phyloP scores from a whole-genome alignment of 2,329 filamentous ascomycete species.

The Aureobasidium leucospermi region DNA sequence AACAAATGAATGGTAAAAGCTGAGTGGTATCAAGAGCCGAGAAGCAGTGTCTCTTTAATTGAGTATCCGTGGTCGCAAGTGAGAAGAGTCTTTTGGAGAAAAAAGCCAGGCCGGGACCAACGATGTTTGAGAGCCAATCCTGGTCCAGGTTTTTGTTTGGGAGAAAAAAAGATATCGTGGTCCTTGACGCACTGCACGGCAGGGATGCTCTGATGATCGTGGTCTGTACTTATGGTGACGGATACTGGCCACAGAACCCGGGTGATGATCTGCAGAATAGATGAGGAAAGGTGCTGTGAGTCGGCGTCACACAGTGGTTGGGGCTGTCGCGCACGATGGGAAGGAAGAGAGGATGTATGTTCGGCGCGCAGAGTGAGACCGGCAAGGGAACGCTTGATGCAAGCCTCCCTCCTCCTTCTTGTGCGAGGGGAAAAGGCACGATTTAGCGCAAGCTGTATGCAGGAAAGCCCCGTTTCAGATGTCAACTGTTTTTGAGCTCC shows the following conservation, averaged over 20 bases:
- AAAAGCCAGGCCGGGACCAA: not conserved
- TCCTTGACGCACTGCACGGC: constrained; percentile 13
- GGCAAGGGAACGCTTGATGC: constrained; percentile 12
- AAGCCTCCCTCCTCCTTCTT: constrained; percentile 8
- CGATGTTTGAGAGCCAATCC: constrained; percentile 1
- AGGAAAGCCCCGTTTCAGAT: constrained; percentile 15
- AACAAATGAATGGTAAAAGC: constrained; percentile 4
- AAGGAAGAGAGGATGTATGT: constrained; percentile 5
- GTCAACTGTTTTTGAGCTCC: constrained; percentile 8
- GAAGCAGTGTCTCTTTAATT: constrained; percentile 4
- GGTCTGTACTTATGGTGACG: constrained; percentile 10
- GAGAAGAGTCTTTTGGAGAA: not conserved
- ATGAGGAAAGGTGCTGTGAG: not conserved
- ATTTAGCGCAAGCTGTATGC: constrained; percentile 13
- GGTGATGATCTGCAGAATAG: constrained; percentile 10
- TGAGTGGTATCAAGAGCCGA: constrained; percentile 12
- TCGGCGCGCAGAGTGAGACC: constrained; percentile 11
- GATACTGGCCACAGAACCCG: constrained; percentile 5
- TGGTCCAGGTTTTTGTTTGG: not conserved
- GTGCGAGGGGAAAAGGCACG: constrained; percentile 13
- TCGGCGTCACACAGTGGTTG: constrained; percentile 13
- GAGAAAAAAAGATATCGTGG: not conserved
- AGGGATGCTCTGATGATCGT: constrained; percentile 13
- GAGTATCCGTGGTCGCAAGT: not conserved
- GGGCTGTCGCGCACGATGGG: constrained; percentile 1